These are phyloP conservation scores for Malus asiatica DNA, from an alignment of 306 rosid species.

Conservation along the genomic window DNA sequence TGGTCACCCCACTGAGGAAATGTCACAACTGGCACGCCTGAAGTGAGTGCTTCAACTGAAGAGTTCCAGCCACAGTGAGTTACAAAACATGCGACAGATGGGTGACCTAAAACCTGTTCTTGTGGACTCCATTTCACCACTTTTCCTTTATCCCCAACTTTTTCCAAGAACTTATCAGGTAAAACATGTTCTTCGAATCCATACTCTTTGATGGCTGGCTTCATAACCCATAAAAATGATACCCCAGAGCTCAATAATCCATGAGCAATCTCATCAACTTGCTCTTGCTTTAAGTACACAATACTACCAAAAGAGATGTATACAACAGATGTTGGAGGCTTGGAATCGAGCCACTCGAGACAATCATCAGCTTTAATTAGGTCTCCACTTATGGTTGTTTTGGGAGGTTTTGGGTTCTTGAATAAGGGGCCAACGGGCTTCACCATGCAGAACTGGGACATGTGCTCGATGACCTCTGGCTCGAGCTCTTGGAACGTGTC, in stretches of 20 bases:
- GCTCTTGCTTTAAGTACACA: slow-evolving; percentile 42
- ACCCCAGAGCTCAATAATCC: slow-evolving; percentile 39
- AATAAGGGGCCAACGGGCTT: slow-evolving; percentile 57
- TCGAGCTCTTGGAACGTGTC: slow-evolving; percentile 35
- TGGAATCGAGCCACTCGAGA: slow-evolving; percentile 52
- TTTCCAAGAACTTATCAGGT: slow-evolving; percentile 46
- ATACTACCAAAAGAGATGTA: slow-evolving; percentile 62
- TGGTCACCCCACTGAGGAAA: slow-evolving; percentile 91
- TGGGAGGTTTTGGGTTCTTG: slow-evolving; percentile 21
- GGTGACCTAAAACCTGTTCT: slow-evolving; percentile 47
- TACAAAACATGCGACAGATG: slow-evolving; percentile 51
- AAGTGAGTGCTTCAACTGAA: slow-evolving; percentile 42
- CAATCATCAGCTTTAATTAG: slow-evolving; percentile 40
- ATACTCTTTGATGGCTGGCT: slow-evolving; percentile 15
- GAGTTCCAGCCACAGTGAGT: slow-evolving; percentile 89
- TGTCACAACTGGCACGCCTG: slow-evolving; percentile 55
- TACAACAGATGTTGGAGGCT: slow-evolving; percentile 33
- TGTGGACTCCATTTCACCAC: slow-evolving; percentile 71
- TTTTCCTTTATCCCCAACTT: slow-evolving; percentile 35
- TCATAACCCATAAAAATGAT: slow-evolving; percentile 57
- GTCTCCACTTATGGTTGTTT: slow-evolving; percentile 36
- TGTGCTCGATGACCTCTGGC: neutral
- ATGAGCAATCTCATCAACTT: slow-evolving; percentile 56
- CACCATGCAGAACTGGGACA: slow-evolving; percentile 16
- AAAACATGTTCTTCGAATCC: slow-evolving; percentile 7